Evolutionary conservation across 1,284 basidiomycete species (phyloP).

Genomic region (Tetrapyrgos nigripes): DNA sequence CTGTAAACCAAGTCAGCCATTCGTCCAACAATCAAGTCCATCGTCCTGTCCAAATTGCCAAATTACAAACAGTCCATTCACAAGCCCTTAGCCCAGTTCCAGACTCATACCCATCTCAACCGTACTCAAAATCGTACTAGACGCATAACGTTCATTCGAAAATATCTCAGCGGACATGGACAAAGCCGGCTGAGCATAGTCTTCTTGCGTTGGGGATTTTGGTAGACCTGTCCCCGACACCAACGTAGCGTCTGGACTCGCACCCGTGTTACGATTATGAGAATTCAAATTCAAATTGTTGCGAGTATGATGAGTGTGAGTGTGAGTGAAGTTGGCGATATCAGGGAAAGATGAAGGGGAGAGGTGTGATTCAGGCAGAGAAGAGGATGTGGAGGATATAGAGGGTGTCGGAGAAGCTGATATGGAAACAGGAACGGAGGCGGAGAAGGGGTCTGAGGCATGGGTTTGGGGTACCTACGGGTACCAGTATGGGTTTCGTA

Average conservation of each 20-base stretch:
- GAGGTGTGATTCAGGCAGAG: conserved; percentile 14
- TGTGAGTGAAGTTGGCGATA: conserved; percentile 10
- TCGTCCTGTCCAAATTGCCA: too few species aligned
- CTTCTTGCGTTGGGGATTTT: too few species aligned
- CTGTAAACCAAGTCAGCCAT: too few species aligned
- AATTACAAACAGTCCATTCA: too few species aligned
- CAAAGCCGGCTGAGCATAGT: conserved; percentile 46
- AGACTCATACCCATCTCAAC: conserved; percentile 43
- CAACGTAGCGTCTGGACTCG: too few species aligned
- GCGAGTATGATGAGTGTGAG: conserved; percentile 22
- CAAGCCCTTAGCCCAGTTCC: too few species aligned
- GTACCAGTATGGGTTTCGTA: conserved; percentile 20
- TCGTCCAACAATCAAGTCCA: too few species aligned
- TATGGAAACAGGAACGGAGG: too few species aligned
- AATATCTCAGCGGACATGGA: conserved; percentile 57
- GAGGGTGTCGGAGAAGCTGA: conserved; percentile 6
- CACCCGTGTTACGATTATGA: too few species aligned
- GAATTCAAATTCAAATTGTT: too few species aligned
- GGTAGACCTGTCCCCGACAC: too few species aligned
- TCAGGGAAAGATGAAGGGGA: conserved; percentile 12
- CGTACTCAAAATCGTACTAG: conserved; percentile 46
- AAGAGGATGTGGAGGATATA: conserved; percentile 21
- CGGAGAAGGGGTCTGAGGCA: conserved; percentile 18
- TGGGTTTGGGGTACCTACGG: too few species aligned
- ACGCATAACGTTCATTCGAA: conserved; percentile 50